A percentile compares a stretch with the other conserved stretches of the same genome.
phyloP scores from a whole-genome alignment of 495 filamentous ascomycete species.

The Annulohypoxylon stygium region DNA sequence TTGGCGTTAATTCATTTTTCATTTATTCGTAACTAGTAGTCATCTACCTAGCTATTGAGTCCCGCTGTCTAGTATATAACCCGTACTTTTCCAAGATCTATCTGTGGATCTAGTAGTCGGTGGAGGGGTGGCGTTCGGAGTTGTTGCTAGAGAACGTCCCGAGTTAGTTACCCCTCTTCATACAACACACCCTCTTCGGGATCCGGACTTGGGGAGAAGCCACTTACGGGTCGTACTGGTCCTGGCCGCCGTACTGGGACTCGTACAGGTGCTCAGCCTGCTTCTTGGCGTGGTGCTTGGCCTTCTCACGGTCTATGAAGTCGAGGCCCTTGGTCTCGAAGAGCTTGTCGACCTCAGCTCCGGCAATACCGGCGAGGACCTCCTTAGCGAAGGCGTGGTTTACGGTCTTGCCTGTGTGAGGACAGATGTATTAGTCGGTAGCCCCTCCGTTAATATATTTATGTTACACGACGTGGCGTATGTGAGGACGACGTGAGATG shows the following conservation, averaged over 20 bases:
- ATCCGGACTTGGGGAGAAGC: not conserved
- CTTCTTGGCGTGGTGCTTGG: slow-evolving; percentile 74
- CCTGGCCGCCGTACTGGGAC: slow-evolving; percentile 65
- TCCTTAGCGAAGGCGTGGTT: slow-evolving; percentile 84
- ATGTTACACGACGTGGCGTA: not conserved
- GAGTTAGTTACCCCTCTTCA: slow-evolving; percentile 1
- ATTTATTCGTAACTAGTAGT: slow-evolving; percentile 27
- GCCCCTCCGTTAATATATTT: not conserved
- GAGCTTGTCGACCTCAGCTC: slow-evolving; percentile 82
- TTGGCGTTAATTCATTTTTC: slow-evolving; percentile 27
- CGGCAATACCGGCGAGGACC: slow-evolving; percentile 75
- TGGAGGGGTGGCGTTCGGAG: slow-evolving; percentile 32
- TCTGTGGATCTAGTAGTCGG: slow-evolving; percentile 43
- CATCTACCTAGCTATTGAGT: slow-evolving; percentile 16
- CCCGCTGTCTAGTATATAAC: not conserved
- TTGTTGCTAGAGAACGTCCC: slow-evolving; percentile 20
- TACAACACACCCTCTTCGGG: not conserved
- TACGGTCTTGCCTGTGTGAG: slow-evolving; percentile 71
- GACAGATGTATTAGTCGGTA: slow-evolving; percentile 1
- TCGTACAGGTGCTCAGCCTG: slow-evolving; percentile 74
- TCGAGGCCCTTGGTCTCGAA: slow-evolving; percentile 83
- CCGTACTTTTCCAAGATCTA: not conserved
- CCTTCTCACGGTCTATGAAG: slow-evolving; percentile 73
- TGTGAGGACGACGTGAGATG: not conserved
- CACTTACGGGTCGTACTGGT: slow-evolving; percentile 66